Conservation (phyloP, 495 filamentous ascomycete species). For the Cercophora newfieldiana region DNA sequence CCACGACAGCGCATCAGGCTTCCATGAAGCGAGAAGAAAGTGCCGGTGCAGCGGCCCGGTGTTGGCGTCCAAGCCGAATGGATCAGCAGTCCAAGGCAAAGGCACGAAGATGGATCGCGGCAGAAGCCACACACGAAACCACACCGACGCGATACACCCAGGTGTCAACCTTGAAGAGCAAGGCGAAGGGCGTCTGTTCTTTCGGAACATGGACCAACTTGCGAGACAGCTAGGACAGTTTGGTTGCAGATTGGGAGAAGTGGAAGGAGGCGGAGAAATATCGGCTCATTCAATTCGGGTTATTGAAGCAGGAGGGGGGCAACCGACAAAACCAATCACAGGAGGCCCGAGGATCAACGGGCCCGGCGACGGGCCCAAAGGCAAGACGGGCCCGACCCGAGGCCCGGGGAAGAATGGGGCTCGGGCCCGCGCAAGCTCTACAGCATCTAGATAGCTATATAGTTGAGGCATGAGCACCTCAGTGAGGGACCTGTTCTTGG, state of each 20-base stretch:
- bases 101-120: not conserved
- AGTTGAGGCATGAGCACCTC: too few species aligned
- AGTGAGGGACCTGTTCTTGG: too few species aligned
- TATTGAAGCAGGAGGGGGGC: too few species aligned
- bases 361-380: too few species aligned
- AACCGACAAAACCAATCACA: too few species aligned
- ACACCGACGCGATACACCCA: constrained; percentile 3
- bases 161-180: not conserved
- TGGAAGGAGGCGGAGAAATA: constrained; percentile 6
- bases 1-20: not conserved
- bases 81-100: not conserved
- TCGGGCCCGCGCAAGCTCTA: too few species aligned
- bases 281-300: constrained; percentile 8
- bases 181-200: constrained; percentile 6
- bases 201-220: constrained; percentile 8
- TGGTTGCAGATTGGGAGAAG: constrained; percentile 6
- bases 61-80: constrained; percentile 1
- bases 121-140: constrained; percentile 1
- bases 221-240: not conserved
- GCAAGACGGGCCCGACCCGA: too few species aligned
- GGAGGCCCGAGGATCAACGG: too few species aligned
- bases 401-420: too few species aligned
- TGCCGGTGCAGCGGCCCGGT: constrained; percentile 1
- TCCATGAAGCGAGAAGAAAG: constrained; percentile 3
- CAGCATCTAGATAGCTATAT: too few species aligned